Base-by-base conservation (phyloP, 1,139 yeast species). In the Diutina rugosa region DNA sequence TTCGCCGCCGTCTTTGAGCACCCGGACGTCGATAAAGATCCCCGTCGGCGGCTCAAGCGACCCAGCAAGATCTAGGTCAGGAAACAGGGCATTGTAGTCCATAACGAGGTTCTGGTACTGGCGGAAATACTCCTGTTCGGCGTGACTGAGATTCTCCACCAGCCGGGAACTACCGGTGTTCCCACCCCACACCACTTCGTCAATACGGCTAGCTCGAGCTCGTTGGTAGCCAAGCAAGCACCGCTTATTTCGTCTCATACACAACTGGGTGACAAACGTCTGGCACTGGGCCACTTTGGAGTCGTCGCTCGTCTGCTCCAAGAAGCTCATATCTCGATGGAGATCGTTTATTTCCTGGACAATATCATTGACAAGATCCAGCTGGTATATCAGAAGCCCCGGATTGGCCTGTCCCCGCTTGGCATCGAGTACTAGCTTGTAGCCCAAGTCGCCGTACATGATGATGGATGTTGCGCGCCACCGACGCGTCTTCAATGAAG, bases 1-100 rank as follows among this genome's bases (percentile, higher is more conserved):
- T 66, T 93, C 98, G 1, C 99, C 99, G 0, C 97, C 98, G 65
- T 93, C 96, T 64, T 87, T 87, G 57, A 93, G 71, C 9, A 93
- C 98, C 57, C 99, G 74, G 3, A 93, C 98, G 65, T 93, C 99
- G 12, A 93, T 87, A 64, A 91, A 93, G 49, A 93, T 87, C 63
- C 90, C 95, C 35, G 81, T 81, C 0, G 99, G 99, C 0, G 99
- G 99, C 48, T 82, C 89, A 62, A 93, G 69, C 38, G 89, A 83
- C 0, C 98, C 98, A 32, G 93, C 81, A 47, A 93, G 72, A 65
- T 93, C 99, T n/a, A 93, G 72, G 61, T 90, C 97, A 0, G 90
- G 80, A 72, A 89, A 84, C 9, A 80, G 79, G 14, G 95, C 87
- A 63, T 90, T 90, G 69, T 85, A 84, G 59, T 85, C 86, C 52